Conservation (phyloP, 352 stramenopile genomes). For the Hyaloperonospora brassicae region DNA sequence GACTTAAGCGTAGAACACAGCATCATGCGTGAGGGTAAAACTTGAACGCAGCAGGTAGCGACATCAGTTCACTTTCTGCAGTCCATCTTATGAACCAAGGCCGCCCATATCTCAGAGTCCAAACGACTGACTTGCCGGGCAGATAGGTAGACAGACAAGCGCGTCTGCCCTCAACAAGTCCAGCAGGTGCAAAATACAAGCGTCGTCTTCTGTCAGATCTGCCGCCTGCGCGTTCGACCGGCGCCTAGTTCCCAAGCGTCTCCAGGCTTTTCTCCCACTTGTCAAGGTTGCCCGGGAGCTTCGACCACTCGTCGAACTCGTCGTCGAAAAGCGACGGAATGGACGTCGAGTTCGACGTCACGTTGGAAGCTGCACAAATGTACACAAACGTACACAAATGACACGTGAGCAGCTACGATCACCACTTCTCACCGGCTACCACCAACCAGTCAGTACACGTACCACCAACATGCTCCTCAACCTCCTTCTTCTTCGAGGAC, state of each 20-base stretch:
- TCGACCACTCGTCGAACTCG: constrained; percentile 82
- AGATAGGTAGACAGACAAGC: too few species aligned
- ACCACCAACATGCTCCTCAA: constrained; percentile 48
- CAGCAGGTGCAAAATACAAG: not conserved
- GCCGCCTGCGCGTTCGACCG: constrained; percentile 10
- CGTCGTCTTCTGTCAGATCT: constrained; percentile 10
- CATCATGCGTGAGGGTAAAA: not conserved
- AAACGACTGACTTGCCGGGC: constrained; percentile 6
- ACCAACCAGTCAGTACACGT: constrained; percentile 2
- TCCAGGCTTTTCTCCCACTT: constrained; percentile 86
- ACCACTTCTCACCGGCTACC: not conserved
- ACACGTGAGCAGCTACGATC: not conserved
- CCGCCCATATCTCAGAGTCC: constrained; percentile 20
- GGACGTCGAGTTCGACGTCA: constrained; percentile 36
- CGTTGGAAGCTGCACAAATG: constrained; percentile 23
- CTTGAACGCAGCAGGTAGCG: not conserved
- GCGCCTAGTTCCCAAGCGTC: constrained; percentile 68
- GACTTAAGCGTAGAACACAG: not conserved
- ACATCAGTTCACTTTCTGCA: constrained; percentile 27
- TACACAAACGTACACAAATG: constrained; percentile 2
- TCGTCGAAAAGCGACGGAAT: constrained; percentile 82
- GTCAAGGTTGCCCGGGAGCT: constrained; percentile 75
- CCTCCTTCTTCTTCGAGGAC: constrained; percentile 70
- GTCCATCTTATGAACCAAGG: constrained; percentile 17
- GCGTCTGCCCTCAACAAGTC: too few species aligned